A percentile compares a stretch with the other conserved stretches of the same genome.
phyloP scores from a whole-genome alignment of 2,329 filamentous ascomycete species.

The Penicillium psychrosexuale region DNA sequence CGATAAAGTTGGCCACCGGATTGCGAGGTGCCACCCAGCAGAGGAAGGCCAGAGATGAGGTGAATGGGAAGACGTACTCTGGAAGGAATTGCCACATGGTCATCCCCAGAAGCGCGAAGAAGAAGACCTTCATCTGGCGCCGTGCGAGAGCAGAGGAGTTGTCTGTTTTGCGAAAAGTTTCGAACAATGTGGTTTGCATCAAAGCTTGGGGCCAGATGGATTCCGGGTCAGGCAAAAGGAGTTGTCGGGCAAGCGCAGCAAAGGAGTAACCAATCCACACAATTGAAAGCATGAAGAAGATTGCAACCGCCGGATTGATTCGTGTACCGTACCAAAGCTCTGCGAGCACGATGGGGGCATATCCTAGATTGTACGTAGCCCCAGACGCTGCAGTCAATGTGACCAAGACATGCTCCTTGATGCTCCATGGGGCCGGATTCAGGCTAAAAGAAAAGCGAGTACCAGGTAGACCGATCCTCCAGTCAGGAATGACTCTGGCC shows the following conservation, averaged over 20 bases:
- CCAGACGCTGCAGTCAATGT: conserved; percentile 55
- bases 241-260: conserved; percentile 56
- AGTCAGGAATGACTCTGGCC: conserved; percentile 50
- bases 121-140: conserved; percentile 58
- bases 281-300: conserved; percentile 61
- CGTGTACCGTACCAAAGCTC: conserved; percentile 56
- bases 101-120: conserved; percentile 51
- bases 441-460: conserved; percentile 51
- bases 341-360: conserved; percentile 53
- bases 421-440: conserved; percentile 56
- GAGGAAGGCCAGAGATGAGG: conserved; percentile 59
- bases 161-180: conserved; percentile 50
- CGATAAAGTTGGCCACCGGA: conserved; percentile 58
- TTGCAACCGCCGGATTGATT: conserved; percentile 53
- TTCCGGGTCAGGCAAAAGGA: conserved; percentile 58
- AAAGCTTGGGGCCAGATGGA: conserved; percentile 55
- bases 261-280: conserved; percentile 60
- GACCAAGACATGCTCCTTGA: conserved; percentile 58
- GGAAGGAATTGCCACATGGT: conserved; percentile 62
- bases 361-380: conserved; percentile 53
- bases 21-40: conserved; percentile 63
- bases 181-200: conserved; percentile 59
- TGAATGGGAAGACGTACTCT: conserved; percentile 59
- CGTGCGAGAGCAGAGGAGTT: conserved; percentile 49
- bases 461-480: conserved; percentile 48